Evolutionary conservation across 805 yeast genomes (phyloP), one percentile per base, ranked within the genome.

Genomic region (Kuraishia ogatae): DNA sequence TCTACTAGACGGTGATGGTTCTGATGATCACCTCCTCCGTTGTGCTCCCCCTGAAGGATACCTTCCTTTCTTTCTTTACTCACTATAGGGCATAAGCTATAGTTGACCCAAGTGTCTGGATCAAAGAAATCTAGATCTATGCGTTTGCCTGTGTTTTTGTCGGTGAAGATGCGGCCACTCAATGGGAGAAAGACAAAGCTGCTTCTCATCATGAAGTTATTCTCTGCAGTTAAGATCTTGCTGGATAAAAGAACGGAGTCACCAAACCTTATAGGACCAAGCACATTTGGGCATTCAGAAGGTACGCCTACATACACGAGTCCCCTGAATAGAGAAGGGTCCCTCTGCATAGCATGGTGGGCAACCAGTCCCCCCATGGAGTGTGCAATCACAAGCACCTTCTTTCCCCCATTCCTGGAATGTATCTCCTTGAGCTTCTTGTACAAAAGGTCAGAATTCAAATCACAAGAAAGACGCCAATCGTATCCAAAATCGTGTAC

Each of bases 291-390:
- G 67, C 97, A 90, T 63, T 87, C 89, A 22, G 84, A 75, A 2
- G 97, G 97, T 0, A 83, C 78, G 1, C 97, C 97, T 15, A 82
- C 93, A 63, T 90, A 92, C 1, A 92, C 68, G 0, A 92, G 61
- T 1, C 94, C 93, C 57, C 92, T 75, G 62, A 92, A 79, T 49
- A 90, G 67, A 15, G 78, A 70, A 0, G 96, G 91, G 56, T 82
- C 78, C 53, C 72, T 71, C 54, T 85, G 87, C 76, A 92, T 72
- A 0, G 87, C 89, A 55, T 86, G 84, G 64, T 90, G 97, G 0
- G 96, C 83, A 6, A 92, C 78, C 39, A 92, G 65, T 0, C 97
- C 97, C 54, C 97, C 97, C 97, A 92, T 91, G 0, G 97, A 90
- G 67, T 92, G 97, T 0, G 94, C 94, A 53, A 92, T 81, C 1